These are phyloP conservation scores for Bremia lactucae DNA, from an alignment of 352 stramenopile species.

Conservation along the genomic window DNA sequence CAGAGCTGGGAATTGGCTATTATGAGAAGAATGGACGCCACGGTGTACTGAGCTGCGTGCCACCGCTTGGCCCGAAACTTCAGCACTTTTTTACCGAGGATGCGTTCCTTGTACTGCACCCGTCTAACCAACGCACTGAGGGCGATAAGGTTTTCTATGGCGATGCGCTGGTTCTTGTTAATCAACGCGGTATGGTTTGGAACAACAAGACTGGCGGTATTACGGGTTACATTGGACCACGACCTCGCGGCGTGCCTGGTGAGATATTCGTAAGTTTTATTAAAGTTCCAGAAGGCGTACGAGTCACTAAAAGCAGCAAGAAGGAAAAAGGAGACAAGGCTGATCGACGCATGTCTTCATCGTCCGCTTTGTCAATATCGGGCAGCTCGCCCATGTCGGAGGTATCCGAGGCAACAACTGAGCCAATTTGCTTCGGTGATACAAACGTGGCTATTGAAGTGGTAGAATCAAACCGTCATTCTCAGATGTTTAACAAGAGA, in stretches of 20 bases:
- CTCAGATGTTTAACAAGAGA: conserved; percentile 75
- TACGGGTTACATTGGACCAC: conserved; percentile 71
- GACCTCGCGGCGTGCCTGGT: conserved; percentile 46
- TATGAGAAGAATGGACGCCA: conserved; percentile 84
- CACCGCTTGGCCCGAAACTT: conserved; percentile 56
- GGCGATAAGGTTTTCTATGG: conserved; percentile 61
- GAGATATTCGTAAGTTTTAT: conserved; percentile 76
- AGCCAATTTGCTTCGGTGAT: conserved; percentile 55
- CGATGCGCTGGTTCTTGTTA: conserved; percentile 68
- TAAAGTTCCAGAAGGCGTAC: conserved; percentile 9
- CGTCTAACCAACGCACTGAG: conserved; percentile 25
- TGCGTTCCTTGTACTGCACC: conserved; percentile 69
- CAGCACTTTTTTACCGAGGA: conserved; percentile 76
- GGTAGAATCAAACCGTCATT: conserved; percentile 75
- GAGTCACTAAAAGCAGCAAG: conserved; percentile 13
- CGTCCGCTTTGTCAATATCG: conserved; percentile 13
- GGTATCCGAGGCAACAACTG: conserved; percentile 5
- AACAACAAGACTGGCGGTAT: conserved; percentile 86
- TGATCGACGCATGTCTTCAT: conserved; percentile 12
- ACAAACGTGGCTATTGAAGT: conserved; percentile 60
- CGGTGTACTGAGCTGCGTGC: conserved; percentile 72
- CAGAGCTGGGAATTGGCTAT: conserved; percentile 48
- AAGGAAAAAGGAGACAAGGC: conserved; percentile 12
- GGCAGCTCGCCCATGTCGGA: conserved; percentile 12
- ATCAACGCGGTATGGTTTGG: conserved; percentile 78